Evolutionary conservation across 2,329 filamentous ascomycete species (phyloP), one percentile per base, ranked within the genome.

Genomic region (Shiraia sp.): DNA sequence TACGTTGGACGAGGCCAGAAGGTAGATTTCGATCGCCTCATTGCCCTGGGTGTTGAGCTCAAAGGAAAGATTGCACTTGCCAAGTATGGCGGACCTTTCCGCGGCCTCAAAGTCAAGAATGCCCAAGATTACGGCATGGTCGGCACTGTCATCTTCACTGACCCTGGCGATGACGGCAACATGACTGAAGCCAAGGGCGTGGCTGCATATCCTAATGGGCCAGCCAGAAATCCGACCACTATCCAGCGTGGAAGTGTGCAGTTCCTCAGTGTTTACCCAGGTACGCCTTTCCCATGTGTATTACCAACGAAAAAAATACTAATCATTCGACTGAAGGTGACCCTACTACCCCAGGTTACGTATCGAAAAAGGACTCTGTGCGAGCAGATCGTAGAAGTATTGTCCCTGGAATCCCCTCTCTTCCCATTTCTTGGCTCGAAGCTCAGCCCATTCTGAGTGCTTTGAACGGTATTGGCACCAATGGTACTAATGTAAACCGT

Each of bases 391-490:
- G 83, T 0, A 75, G 84, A 14, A 69, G 75, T 6, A 77, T 79
- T 3, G 87, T 82, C 16, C 87, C 90, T 0, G 80, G 79, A 2
- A 96, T 96, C 42, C 90, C 91, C 0, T 95, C 90, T 1, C 73
- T 95, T 6, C 90, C 90, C 2, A 87, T 96, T 27, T 95, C 90
- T 0, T 95, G 91, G 65, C 70, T 75, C 3, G 90, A 95, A 52
- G 90, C 87, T 1, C 69, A 95, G 15, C 90, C 90, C 0, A 80
- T 96, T 24, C 77, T 96, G 13, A 85, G 85, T 59, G 86, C 90
- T 1, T 75, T 96, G 35, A 93, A 96, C 58, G 90, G 90, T 3
- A 80, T 89, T 60, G 90, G 90, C 0, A 86, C 87, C 6, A 79
- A 80, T 14, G 68, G 68, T 9, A 51, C 40, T 4, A 52, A 63